Conservation (phyloP, 2,329 filamentous ascomycete genomes). For the Dactylella cylindrospora region DNA sequence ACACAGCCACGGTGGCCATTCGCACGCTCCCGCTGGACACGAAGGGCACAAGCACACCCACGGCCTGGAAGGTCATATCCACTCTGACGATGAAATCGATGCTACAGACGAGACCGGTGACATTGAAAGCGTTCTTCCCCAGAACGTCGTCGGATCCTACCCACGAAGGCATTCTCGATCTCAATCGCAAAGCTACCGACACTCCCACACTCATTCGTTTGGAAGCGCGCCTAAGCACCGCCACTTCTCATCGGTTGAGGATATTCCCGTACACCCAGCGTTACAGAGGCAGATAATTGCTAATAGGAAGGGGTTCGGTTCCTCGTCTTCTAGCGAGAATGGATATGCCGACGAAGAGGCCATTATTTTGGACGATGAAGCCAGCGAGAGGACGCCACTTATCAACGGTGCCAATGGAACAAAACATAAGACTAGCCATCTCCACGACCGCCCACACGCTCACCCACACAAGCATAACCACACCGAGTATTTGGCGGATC, state of each 20-base stretch:
- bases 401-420: conserved; percentile 46
- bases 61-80: conserved; percentile 59
- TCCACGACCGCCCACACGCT: conserved; percentile 49
- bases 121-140: conserved; percentile 64
- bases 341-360: conserved; percentile 60
- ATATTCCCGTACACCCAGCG: conserved; percentile 81
- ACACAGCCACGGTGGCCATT: conserved; percentile 71
- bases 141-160: conserved; percentile 59
- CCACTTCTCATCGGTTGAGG: conserved; percentile 55
- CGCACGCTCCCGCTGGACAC: conserved; percentile 53
- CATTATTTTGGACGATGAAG: conserved; percentile 50
- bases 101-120: conserved; percentile 62
- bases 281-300: conserved; percentile 90
- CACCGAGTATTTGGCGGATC: conserved; percentile 47
- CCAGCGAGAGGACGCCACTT: conserved; percentile 54
- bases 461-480: conserved; percentile 48
- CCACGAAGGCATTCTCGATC: conserved; percentile 47
- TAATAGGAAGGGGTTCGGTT: conserved; percentile 63
- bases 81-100: conserved; percentile 53
- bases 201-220: conserved; percentile 54
- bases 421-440: conserved; percentile 49
- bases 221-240: conserved; percentile 47
- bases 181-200: conserved; percentile 51
- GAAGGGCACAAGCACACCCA: conserved; percentile 52
- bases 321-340: conserved; percentile 59